Base-by-base conservation (phyloP, 108 stramenopile species). In the Skeletonema grethae region DNA sequence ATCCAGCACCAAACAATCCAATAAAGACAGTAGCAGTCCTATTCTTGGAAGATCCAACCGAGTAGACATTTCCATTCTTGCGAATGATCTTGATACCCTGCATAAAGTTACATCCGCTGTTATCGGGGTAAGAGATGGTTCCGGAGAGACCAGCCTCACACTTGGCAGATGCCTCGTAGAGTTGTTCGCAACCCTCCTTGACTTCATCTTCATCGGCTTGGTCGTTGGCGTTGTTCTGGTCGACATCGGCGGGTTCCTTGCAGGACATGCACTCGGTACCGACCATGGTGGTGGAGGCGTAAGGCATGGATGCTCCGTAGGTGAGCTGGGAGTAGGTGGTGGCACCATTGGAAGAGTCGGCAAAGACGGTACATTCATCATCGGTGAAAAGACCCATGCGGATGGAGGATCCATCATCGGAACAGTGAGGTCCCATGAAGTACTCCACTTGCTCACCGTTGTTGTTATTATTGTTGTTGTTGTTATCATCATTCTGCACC, bases 91-190 rank as follows among this genome's bases (percentile, higher is more conserved):
- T 89, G 79, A 94, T 90, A 46, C 93, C 93, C 41, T 85, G 66
- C 79, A 94, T 90, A 79, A 88, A 94, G 72, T 77, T 89, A 79
- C 93, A 94, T n/a, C 85, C 93, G 59, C 88, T 82, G 57, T 90
- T 92, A 65, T 32, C 29, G 36, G 36, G 36, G 36, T 38, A 38
- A 1, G 0, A 0, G 10, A 38, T 38, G 2, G 2, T 11, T 11
- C 36, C 36, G 10, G 36, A 38, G 36, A 38, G 36, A 2, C 36
- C 36, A 38, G 72, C 32, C 13, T 94, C 93, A 79, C 93, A 94
- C 79, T 94, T 94, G 69, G 90, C 93, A 24, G 93, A 73, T 45
- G 25, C 65, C 11, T 72, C 41, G 80, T 94, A 94, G 53, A 90
- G 65, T 22, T 70, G 16, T 67, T 86, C 85, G 57, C 93, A 94